Conservation (phyloP, 805 yeast species). For the Suhomyces faveliae region DNA sequence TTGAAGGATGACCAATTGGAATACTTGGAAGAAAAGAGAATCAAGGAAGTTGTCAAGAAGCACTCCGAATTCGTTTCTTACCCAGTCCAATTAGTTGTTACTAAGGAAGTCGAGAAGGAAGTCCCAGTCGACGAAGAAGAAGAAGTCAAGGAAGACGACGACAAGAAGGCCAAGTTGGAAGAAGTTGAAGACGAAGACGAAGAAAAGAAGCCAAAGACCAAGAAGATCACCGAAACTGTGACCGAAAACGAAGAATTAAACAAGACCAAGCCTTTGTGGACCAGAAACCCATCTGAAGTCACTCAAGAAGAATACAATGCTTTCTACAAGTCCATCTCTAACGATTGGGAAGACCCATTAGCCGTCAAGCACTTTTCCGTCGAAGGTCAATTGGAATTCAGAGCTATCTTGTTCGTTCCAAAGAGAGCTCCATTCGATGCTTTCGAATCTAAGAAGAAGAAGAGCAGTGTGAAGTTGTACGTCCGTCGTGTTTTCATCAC, state of each 20-base stretch:
- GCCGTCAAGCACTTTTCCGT: conserved; percentile 99
- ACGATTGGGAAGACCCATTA: conserved; percentile 99
- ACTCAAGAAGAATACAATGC: conserved; percentile 98
- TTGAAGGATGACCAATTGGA: conserved; percentile 98
- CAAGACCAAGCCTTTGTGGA: conserved; percentile 99
- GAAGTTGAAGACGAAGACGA: conserved; percentile 69
- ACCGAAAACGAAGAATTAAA: conserved; percentile 97
- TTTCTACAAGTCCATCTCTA: conserved; percentile 97
- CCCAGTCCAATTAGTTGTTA: conserved; percentile 97
- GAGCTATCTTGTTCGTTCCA: conserved; percentile 96
- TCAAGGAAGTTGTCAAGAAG: conserved; percentile 98
- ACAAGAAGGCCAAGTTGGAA: conserved; percentile 70
- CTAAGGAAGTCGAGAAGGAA: conserved; percentile 98
- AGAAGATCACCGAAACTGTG: conserved; percentile 89
- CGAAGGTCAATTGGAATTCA: conserved; percentile 99
- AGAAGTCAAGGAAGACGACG: conserved; percentile 45
- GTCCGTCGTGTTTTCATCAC: conserved; percentile 99
- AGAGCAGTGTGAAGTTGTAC: conserved; percentile 96
- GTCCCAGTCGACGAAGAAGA: conserved; percentile 77
- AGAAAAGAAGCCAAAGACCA: conserved; percentile 70
- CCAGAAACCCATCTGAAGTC: conserved; percentile 97
- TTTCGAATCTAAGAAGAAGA: conserved; percentile 98
- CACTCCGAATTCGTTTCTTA: conserved; percentile 99
- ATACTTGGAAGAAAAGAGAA: conserved; percentile 98
- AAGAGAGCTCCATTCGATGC: conserved; percentile 99